These are phyloP conservation scores for Aspergillus ostianus DNA, from an alignment of 495 filamentous ascomycete species.

Conservation along the genomic window DNA sequence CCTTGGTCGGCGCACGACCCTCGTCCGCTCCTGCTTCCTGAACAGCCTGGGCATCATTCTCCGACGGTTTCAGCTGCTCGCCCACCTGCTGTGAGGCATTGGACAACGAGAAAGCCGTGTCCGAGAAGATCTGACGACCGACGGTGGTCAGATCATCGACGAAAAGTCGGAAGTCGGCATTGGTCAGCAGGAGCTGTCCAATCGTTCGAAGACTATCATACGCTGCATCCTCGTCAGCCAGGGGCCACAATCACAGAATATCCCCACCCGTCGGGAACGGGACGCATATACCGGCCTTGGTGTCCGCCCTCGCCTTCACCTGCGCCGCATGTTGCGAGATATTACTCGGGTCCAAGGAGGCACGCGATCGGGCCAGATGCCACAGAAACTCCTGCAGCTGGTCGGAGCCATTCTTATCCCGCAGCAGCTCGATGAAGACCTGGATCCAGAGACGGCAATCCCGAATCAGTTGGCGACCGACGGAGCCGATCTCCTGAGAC, in stretches of 20 bases:
- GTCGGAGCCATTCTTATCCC: slow-evolving; percentile 79
- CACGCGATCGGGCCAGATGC: slow-evolving; percentile 70
- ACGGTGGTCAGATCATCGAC: slow-evolving; percentile 78
- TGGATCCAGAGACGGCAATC: slow-evolving; percentile 69
- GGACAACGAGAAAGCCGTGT: slow-evolving; percentile 77
- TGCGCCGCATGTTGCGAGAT: slow-evolving; percentile 60
- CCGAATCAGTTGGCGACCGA: slow-evolving; percentile 69
- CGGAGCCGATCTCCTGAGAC: slow-evolving; percentile 71
- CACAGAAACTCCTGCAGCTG: slow-evolving; percentile 90
- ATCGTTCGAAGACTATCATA: slow-evolving; percentile 84
- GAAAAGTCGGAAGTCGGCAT: slow-evolving; percentile 86
- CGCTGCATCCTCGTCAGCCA: slow-evolving; percentile 47
- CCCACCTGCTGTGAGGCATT: slow-evolving; percentile 69
- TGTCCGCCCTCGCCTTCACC: slow-evolving; percentile 72
- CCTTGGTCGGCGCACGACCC: slow-evolving; percentile 49
- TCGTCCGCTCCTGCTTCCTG: slow-evolving; percentile 57
- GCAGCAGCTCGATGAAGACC: slow-evolving; percentile 71
- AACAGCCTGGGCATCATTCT: slow-evolving; percentile 56
- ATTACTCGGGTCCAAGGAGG: slow-evolving; percentile 67
- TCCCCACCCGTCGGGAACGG: slow-evolving; percentile 4
- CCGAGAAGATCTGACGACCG: slow-evolving; percentile 80
- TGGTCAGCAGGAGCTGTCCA: slow-evolving; percentile 77
- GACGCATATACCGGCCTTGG: slow-evolving; percentile 67
- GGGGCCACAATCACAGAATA: neutral
- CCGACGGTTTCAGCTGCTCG: slow-evolving; percentile 65